phyloP scores from a whole-genome alignment of 2,329 filamentous ascomycete species.

The Hymenoscyphus occultus region DNA sequence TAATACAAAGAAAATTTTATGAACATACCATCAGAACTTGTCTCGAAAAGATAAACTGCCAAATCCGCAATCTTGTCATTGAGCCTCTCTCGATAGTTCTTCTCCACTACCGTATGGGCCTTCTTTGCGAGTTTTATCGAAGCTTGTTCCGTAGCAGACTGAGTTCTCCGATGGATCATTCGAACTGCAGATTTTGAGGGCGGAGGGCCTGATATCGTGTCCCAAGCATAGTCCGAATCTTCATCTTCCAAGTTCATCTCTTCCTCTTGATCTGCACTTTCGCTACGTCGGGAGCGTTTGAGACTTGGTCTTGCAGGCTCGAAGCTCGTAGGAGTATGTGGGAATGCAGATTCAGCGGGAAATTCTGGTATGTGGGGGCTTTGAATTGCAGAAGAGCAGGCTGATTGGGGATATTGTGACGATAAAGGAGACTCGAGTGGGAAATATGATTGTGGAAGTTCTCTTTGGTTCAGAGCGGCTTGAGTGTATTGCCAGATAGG shows the following conservation, averaged over 20 bases:
- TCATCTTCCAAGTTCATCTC: slow-evolving; percentile 14
- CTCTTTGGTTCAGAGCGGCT: slow-evolving; percentile 8
- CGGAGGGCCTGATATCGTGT: background rate
- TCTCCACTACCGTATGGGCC: slow-evolving; percentile 27
- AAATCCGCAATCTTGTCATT: slow-evolving; percentile 29
- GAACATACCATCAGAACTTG: slow-evolving; percentile 25
- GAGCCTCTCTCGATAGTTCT: slow-evolving; percentile 29
- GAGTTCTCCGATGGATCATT: slow-evolving; percentile 9
- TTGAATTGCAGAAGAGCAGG: slow-evolving; percentile 8
- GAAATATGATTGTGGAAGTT: background rate
- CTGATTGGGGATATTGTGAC: slow-evolving; percentile 1
- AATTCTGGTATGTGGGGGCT: slow-evolving; percentile 8
- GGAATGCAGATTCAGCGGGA: background rate
- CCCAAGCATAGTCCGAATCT: slow-evolving; percentile 16
- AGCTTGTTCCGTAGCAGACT: slow-evolving; percentile 14
- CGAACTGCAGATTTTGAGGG: background rate
- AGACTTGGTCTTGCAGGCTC: background rate
- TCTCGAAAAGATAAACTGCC: slow-evolving; percentile 27
- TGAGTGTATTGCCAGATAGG: slow-evolving; percentile 19
- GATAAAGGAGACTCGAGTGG: background rate
- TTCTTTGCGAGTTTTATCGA: slow-evolving; percentile 21
- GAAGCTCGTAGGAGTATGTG: background rate
- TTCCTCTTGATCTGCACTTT: slow-evolving; percentile 3
- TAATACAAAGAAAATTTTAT: background rate
- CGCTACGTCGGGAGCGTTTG: background rate